Conservation (phyloP, 306 rosid genomes). For the Gleditsia sinensis region DNA sequence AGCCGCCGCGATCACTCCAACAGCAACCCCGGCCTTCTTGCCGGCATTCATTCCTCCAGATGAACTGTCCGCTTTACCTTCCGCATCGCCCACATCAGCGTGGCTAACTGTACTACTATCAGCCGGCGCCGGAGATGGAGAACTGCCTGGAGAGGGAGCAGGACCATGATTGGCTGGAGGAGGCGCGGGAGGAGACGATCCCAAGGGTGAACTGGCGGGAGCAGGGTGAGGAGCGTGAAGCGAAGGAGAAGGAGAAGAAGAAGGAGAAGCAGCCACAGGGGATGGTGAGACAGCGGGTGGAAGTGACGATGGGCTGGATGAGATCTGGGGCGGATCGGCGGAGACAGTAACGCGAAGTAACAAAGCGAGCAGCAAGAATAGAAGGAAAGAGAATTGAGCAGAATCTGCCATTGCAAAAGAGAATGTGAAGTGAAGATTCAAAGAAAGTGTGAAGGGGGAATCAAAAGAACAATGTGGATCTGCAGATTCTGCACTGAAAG, state of each 20-base stretch:
- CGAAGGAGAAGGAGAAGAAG: background rate
- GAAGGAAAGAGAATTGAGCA: constrained; percentile 26
- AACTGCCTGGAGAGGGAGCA: constrained; percentile 28
- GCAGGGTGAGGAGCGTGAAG: constrained; percentile 31
- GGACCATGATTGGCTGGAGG: background rate
- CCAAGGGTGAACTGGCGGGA: constrained; percentile 32
- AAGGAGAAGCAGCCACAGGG: constrained; percentile 8
- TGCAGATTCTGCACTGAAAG: constrained; percentile 23
- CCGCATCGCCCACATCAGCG: background rate
- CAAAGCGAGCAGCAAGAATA: constrained; percentile 37
- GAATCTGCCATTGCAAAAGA: constrained; percentile 50
- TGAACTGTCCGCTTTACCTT: background rate
- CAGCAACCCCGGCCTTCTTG: constrained; percentile 77
- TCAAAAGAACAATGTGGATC: constrained; percentile 46
- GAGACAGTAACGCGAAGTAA: constrained; percentile 34
- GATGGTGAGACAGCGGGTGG: constrained; percentile 13
- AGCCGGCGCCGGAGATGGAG: constrained; percentile 28
- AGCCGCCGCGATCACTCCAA: constrained; percentile 62
- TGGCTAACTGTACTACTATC: constrained; percentile 8
- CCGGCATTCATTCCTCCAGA: constrained; percentile 64
- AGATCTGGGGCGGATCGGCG: constrained; percentile 30
- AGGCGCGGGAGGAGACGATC: constrained; percentile 43
- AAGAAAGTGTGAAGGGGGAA: background rate
- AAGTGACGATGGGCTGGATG: constrained; percentile 45
- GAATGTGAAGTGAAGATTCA: background rate